Evolutionary conservation across 352 stramenopile genomes (phyloP).

Genomic region (Globisporangium takayamanum): DNA sequence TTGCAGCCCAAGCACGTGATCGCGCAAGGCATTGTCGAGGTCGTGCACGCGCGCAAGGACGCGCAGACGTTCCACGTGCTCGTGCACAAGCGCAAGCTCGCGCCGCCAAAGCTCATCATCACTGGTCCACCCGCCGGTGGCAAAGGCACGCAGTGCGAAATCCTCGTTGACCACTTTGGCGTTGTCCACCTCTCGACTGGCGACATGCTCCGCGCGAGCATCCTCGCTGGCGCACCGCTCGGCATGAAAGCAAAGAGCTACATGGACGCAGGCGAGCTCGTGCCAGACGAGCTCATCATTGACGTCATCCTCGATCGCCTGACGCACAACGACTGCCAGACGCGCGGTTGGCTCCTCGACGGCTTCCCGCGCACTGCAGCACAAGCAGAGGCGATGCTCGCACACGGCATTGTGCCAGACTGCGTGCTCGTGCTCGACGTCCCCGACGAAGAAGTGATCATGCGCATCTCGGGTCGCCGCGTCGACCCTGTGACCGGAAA

Average conservation of each 20-base stretch:
- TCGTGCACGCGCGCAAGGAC: slow-evolving; percentile 30
- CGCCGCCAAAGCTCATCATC: slow-evolving; percentile 68
- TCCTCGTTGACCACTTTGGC: slow-evolving; percentile 81
- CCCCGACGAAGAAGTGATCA: slow-evolving; percentile 91
- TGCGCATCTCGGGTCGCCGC: slow-evolving; percentile 93
- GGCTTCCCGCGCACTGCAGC: slow-evolving; percentile 88
- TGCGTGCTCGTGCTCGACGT: slow-evolving; percentile 92
- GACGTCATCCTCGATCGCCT: slow-evolving; percentile 77
- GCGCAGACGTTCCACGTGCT: slow-evolving; percentile 33
- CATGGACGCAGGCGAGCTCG: slow-evolving; percentile 88
- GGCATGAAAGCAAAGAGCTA: slow-evolving; percentile 81
- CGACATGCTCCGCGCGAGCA: slow-evolving; percentile 88
- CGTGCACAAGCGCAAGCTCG: slow-evolving; percentile 15
- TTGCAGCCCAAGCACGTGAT: slow-evolving; percentile 40
- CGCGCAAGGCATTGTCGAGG: slow-evolving; percentile 27
- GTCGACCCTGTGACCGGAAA: slow-evolving; percentile 91
- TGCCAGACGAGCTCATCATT: slow-evolving; percentile 92
- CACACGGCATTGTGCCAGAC: slow-evolving; percentile 68
- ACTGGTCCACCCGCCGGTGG: slow-evolving; percentile 87
- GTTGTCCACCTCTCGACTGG: slow-evolving; percentile 91
- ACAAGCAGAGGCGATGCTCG: slow-evolving; percentile 81
- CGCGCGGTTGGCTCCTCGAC: slow-evolving; percentile 90
- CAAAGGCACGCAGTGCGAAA: slow-evolving; percentile 94
- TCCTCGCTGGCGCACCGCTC: slow-evolving; percentile 53
- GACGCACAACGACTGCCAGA: slow-evolving; percentile 71